Evolutionary conservation across 495 filamentous ascomycete genomes (phyloP).

Genomic region (Podospora pseudocomata): DNA sequence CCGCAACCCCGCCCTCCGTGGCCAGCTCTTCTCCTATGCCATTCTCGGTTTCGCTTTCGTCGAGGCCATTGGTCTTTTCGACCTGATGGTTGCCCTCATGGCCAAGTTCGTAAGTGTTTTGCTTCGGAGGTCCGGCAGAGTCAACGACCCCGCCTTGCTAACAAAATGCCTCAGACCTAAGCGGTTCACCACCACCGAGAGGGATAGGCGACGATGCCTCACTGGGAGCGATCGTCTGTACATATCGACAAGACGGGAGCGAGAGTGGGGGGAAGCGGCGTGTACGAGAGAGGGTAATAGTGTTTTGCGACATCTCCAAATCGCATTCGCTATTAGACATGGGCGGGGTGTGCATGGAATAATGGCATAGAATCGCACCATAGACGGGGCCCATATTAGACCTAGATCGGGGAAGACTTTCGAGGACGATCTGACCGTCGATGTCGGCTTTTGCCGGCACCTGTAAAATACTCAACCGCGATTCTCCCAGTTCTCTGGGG

Average conservation of each 20-base stretch:
- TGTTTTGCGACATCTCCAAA: conserved; percentile 22
- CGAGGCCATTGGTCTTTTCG: conserved; percentile 90
- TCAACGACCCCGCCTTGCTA: conserved; percentile 10
- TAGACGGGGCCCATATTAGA: conserved; percentile 38
- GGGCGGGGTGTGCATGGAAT: conserved; percentile 31
- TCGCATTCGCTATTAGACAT: conserved; percentile 25
- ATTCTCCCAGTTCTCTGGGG: conserved; percentile 25
- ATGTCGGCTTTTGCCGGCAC: conserved; percentile 31
- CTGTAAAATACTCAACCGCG: conserved; percentile 33
- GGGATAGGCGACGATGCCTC: conserved; percentile 26
- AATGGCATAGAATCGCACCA: conserved; percentile 36
- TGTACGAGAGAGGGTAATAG: conserved; percentile 33
- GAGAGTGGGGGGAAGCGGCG: conserved; percentile 14
- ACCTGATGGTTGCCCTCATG: conserved; percentile 90
- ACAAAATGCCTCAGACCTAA: conserved; percentile 28
- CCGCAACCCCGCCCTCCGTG: conserved; percentile 85
- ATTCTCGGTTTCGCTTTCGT: conserved; percentile 93
- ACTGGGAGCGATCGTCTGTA: conserved; percentile 29
- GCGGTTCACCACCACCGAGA: conserved; percentile 18
- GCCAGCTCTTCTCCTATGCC: conserved; percentile 89
- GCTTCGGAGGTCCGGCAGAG: not conserved
- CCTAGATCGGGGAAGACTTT: conserved; percentile 37
- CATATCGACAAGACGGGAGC: conserved; percentile 24
- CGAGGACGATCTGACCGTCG: conserved; percentile 28
- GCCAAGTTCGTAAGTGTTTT: conserved; percentile 61